These are phyloP conservation scores for Aspergillus carbonarius DNA, from an alignment of 2,329 filamentous ascomycete genomes.

Conservation along the genomic window DNA sequence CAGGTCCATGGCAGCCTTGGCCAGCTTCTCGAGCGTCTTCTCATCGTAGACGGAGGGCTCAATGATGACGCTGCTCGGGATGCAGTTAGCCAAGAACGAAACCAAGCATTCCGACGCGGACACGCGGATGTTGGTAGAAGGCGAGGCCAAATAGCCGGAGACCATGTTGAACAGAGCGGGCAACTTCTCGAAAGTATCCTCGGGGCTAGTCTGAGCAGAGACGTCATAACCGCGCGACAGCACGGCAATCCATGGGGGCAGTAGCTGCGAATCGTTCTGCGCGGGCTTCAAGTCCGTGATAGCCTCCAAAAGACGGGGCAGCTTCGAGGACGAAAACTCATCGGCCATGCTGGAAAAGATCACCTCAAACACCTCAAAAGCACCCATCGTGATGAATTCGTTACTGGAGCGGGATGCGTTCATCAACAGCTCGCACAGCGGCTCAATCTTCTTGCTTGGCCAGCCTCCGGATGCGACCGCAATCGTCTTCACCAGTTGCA, in stretches of 20 bases:
- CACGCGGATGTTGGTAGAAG: slow-evolving; percentile 88
- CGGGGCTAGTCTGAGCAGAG: slow-evolving; percentile 79
- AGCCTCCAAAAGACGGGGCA: slow-evolving; percentile 84
- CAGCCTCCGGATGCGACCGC: slow-evolving; percentile 85
- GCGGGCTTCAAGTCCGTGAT: slow-evolving; percentile 90
- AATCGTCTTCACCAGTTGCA: slow-evolving; percentile 89
- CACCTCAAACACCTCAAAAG: slow-evolving; percentile 96
- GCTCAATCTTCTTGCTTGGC: slow-evolving; percentile 94
- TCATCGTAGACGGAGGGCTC: slow-evolving; percentile 92
- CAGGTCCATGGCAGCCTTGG: slow-evolving; percentile 67
- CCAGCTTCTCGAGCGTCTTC: slow-evolving; percentile 79
- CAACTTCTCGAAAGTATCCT: slow-evolving; percentile 88
- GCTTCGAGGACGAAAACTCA: slow-evolving; percentile 82
- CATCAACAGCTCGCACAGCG: slow-evolving; percentile 83
- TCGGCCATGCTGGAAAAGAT: slow-evolving; percentile 91
- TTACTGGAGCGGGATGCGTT: slow-evolving; percentile 87
- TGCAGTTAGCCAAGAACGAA: slow-evolving; percentile 86
- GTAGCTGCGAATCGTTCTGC: slow-evolving; percentile 87
- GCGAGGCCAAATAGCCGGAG: slow-evolving; percentile 76
- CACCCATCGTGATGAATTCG: slow-evolving; percentile 93
- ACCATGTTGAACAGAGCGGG: slow-evolving; percentile 82
- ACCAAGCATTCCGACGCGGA: slow-evolving; percentile 94
- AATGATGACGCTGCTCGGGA: slow-evolving; percentile 77
- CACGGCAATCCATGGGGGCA: slow-evolving; percentile 96
- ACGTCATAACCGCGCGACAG: slow-evolving; percentile 93